Conservation (phyloP, 1,139 yeast genomes). For the Pneumocystis jirovecii region DNA sequence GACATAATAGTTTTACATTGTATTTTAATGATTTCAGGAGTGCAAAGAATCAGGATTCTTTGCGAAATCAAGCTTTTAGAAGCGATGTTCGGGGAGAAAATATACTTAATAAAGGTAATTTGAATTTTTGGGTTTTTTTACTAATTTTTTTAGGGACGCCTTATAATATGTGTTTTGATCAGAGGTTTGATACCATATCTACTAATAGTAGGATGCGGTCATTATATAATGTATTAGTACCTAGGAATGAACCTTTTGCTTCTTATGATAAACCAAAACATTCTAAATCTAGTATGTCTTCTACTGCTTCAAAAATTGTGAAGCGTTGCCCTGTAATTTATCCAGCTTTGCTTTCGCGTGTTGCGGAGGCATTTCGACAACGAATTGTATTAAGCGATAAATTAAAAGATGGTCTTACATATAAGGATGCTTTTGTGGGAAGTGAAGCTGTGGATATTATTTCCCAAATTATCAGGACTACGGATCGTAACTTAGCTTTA, state of each 20-base stretch:
- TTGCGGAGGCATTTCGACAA: slow-evolving; percentile 65
- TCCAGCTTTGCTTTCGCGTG: slow-evolving; percentile 78
- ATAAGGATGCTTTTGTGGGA: slow-evolving; percentile 90
- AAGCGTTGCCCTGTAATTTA: slow-evolving; percentile 46
- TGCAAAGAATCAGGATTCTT: not conserved
- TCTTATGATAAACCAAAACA: not conserved
- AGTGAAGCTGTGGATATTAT: slow-evolving; percentile 83
- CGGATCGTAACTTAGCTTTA: slow-evolving; percentile 79
- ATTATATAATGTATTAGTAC: not conserved
- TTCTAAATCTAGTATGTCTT: not conserved
- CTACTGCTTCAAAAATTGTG: not conserved
- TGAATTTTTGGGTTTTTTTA: not conserved
- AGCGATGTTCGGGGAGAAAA: not conserved
- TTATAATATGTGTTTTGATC: not conserved
- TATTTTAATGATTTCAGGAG: not conserved
- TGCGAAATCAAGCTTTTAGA: not conserved
- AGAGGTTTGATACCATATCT: not conserved
- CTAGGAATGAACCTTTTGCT: not conserved
- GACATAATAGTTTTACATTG: not conserved
- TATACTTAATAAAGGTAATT: not conserved
- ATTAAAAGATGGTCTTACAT: slow-evolving; percentile 85
- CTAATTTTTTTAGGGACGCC: not conserved
- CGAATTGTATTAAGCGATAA: slow-evolving; percentile 59
- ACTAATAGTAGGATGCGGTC: not conserved
- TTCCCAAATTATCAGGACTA: slow-evolving; percentile 70